Conservation (phyloP, 495 filamentous ascomycete genomes). For the Letharia lupina region DNA sequence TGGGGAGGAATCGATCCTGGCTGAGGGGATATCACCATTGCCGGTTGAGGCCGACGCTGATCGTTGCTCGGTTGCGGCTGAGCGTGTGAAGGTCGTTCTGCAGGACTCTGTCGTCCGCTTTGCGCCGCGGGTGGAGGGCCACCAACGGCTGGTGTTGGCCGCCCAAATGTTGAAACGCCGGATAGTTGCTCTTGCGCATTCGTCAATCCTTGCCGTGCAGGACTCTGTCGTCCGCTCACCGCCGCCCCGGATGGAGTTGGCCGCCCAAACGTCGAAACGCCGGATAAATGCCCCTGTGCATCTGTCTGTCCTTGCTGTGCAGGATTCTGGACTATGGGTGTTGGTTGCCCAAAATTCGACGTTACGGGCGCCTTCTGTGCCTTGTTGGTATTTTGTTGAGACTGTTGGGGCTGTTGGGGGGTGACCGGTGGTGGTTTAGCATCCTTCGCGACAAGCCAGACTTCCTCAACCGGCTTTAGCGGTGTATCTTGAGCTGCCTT, state of each 20-base stretch:
- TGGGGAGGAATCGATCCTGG: conserved; percentile 6
- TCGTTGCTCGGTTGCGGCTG: conserved; percentile 14
- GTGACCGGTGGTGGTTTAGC: conserved; percentile 52
- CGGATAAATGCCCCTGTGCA: not conserved
- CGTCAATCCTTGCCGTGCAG: conserved; percentile 17
- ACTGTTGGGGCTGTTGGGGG: conserved; percentile 26
- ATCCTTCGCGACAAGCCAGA: conserved; percentile 71
- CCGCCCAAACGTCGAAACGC: not conserved
- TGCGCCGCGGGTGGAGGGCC: conserved; percentile 17
- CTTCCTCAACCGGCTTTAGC: conserved; percentile 67
- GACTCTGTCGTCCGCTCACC: conserved; percentile 1
- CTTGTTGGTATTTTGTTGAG: conserved; percentile 17
- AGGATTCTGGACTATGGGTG: conserved; percentile 13
- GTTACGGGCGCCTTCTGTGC: conserved; percentile 5
- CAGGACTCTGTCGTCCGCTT: conserved; percentile 3
- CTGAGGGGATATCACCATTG: conserved; percentile 2
- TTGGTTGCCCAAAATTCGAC: conserved; percentile 18
- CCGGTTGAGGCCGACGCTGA: conserved; percentile 6
- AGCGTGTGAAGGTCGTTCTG: conserved; percentile 16
- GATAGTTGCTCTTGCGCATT: conserved; percentile 24
- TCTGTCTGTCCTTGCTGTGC: conserved; percentile 18
- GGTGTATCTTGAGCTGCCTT: conserved; percentile 78
- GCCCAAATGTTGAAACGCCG: conserved; percentile 16
- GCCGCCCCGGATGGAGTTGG: not conserved
- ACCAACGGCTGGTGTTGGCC: conserved; percentile 19